A percentile compares a stretch with the other conserved stretches of the same genome.
phyloP scores from a whole-genome alignment of 176 grass and related monocot genomes.

The Oryza meyeriana region DNA sequence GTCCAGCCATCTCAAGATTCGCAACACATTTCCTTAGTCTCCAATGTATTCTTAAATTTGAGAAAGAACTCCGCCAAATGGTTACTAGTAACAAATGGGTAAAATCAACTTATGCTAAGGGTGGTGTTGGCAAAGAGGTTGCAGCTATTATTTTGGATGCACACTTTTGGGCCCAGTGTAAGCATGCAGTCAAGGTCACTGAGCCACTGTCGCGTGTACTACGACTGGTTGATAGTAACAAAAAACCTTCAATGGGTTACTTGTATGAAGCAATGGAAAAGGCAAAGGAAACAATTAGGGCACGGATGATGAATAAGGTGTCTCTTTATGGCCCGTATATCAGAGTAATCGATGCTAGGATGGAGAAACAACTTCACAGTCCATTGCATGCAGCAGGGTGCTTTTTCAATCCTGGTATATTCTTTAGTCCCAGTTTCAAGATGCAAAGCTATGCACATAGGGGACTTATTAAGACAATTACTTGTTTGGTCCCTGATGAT shows the following conservation, averaged over 20 bases:
- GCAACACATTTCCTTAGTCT: slow-evolving; percentile 59
- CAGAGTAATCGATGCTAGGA: slow-evolving; percentile 53
- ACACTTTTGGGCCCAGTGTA: slow-evolving; percentile 50
- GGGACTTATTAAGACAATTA: slow-evolving; percentile 50
- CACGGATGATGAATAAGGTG: slow-evolving; percentile 46
- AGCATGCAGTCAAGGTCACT: slow-evolving; percentile 50
- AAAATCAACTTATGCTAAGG: slow-evolving; percentile 42
- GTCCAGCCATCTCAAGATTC: slow-evolving; percentile 51
- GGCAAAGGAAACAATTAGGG: slow-evolving; percentile 58
- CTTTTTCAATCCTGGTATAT: slow-evolving; percentile 57
- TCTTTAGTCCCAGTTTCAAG: slow-evolving; percentile 41
- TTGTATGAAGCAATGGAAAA: slow-evolving; percentile 58
- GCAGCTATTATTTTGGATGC: slow-evolving; percentile 45
- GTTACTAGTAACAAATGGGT: slow-evolving; percentile 48
- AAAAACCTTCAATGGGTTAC: slow-evolving; percentile 55
- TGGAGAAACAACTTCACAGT: slow-evolving; percentile 56
- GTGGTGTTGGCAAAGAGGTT: slow-evolving; percentile 40
- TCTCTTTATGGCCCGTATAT: slow-evolving; percentile 44
- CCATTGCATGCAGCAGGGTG: slow-evolving; percentile 58
- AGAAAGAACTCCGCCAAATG: slow-evolving; percentile 51
- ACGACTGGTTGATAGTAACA: slow-evolving; percentile 44
- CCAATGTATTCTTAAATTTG: slow-evolving; percentile 50
- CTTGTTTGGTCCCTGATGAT: slow-evolving; percentile 40
- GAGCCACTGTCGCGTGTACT: slow-evolving; percentile 41
- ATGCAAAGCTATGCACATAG: slow-evolving; percentile 52